phyloP scores from a whole-genome alignment of 441 rosid species.

The Pelargonium fulgidum region DNA sequence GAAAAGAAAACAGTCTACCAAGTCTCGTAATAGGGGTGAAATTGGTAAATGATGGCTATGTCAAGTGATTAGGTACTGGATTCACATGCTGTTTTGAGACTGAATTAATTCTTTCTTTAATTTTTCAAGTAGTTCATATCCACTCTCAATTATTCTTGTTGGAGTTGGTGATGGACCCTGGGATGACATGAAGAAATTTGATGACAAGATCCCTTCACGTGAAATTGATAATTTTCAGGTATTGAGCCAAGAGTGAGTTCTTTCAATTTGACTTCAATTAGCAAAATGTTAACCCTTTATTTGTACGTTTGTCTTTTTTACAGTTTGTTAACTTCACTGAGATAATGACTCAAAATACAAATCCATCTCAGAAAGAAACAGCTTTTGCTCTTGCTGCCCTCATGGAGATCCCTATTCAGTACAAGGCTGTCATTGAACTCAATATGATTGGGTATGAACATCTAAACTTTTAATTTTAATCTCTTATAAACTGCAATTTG shows the following conservation, averaged over 20 bases:
- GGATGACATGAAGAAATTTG: slow-evolving; percentile 83
- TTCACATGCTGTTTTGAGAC: not conserved
- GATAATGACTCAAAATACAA: slow-evolving; percentile 43
- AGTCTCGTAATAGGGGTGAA: too few species aligned
- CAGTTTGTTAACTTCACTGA: slow-evolving; percentile 82
- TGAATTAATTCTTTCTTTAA: not conserved
- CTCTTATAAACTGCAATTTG: slow-evolving; percentile 5
- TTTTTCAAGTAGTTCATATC: slow-evolving; percentile 38
- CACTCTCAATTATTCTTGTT: slow-evolving; percentile 66
- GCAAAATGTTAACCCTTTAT: not conserved
- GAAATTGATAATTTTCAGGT: slow-evolving; percentile 87
- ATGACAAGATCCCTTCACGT: slow-evolving; percentile 67
- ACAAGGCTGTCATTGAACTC: slow-evolving; percentile 52
- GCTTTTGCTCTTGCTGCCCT: slow-evolving; percentile 85
- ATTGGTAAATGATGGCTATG: too few species aligned
- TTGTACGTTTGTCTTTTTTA: slow-evolving; percentile 10
- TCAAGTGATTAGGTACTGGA: not conserved
- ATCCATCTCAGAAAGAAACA: slow-evolving; percentile 48
- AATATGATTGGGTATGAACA: slow-evolving; percentile 50
- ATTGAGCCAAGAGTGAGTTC: not conserved
- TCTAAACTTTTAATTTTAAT: slow-evolving; percentile 2
- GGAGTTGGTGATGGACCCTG: slow-evolving; percentile 96
- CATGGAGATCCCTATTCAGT: slow-evolving; percentile 85
- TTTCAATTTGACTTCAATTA: not conserved
- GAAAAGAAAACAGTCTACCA: too few species aligned